A percentile compares a stretch with the other conserved stretches of the same genome.
Evolutionary conservation across 1,284 basidiomycete species (phyloP).

Genomic region (Mycena sp.): DNA sequence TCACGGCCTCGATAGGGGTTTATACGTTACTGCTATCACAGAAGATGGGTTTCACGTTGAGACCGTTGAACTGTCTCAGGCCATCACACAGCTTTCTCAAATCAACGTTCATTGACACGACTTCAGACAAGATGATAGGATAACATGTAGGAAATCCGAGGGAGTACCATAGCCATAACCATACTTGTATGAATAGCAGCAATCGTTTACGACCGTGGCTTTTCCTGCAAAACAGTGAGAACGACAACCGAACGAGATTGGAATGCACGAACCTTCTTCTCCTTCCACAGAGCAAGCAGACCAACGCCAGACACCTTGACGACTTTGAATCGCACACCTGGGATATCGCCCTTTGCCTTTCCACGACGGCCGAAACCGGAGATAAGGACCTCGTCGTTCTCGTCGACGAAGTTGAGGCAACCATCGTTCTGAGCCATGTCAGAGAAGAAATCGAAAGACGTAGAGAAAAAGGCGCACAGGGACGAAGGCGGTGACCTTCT

Average conservation of each 20-base stretch:
- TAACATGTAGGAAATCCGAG: constrained; percentile 45
- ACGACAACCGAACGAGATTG: neutral
- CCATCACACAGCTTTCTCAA: too few relatives aligned
- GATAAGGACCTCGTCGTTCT: constrained; percentile 99
- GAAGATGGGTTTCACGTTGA: too few relatives aligned
- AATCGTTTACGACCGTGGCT: constrained; percentile 84
- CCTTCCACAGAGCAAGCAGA: constrained; percentile 97
- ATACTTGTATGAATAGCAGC: constrained; percentile 13
- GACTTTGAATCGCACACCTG: constrained; percentile 98
- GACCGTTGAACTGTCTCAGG: too few relatives aligned
- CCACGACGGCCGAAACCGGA: constrained; percentile 99
- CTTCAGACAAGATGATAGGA: constrained; percentile 26
- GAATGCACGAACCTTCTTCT: constrained; percentile 86
- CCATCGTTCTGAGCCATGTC: constrained; percentile 84
- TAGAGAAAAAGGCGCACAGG: constrained; percentile 54
- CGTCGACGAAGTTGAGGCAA: constrained; percentile 98
- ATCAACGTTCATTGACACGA: too few relatives aligned
- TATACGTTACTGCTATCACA: too few relatives aligned
- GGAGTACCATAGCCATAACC: constrained; percentile 23
- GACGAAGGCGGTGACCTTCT: constrained; percentile 95
- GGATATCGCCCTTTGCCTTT: constrained; percentile 99
- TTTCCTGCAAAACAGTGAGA: constrained; percentile 66
- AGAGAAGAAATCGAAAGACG: constrained; percentile 14
- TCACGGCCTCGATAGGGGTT: too few relatives aligned
- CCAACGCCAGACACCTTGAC: constrained; percentile 99